Conservation (phyloP, 164 flowering plant species). For the Chimonanthus salicifolius region DNA sequence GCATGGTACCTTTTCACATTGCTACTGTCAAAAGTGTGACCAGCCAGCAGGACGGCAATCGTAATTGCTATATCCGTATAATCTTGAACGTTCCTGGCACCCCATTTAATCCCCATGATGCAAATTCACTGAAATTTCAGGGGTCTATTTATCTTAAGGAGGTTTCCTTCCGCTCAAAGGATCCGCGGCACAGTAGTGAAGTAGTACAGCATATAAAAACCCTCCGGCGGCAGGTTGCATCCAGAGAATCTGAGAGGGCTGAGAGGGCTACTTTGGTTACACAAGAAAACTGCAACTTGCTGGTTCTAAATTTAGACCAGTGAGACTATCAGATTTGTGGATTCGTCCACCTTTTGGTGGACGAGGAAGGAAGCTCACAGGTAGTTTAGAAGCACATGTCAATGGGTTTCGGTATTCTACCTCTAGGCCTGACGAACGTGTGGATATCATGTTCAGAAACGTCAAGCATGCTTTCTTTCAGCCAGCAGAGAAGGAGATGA, state of each 20-base stretch:
- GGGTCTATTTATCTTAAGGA: constrained; percentile 72
- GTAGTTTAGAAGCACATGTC: constrained; percentile 62
- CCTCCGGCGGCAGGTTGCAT: constrained; percentile 59
- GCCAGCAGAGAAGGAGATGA: constrained; percentile 83
- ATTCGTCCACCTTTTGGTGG: constrained; percentile 74
- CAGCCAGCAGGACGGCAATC: constrained; percentile 52
- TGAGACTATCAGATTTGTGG: constrained; percentile 61
- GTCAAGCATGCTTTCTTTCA: constrained; percentile 85
- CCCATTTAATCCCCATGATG: constrained; percentile 58
- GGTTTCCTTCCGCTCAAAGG: constrained; percentile 80
- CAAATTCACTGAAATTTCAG: constrained; percentile 47
- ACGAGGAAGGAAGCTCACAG: constrained; percentile 62
- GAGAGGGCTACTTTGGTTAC: constrained; percentile 85
- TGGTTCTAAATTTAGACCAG: constrained; percentile 52
- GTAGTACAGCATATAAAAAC: constrained; percentile 68
- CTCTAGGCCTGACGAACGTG: constrained; percentile 58
- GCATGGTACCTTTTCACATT: constrained; percentile 80
- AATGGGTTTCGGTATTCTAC: constrained; percentile 80
- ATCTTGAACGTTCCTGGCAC: constrained; percentile 81
- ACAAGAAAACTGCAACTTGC: constrained; percentile 70
- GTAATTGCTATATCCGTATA: constrained; percentile 64
- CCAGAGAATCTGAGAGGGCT: constrained; percentile 82
- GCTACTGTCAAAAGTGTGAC: constrained; percentile 62
- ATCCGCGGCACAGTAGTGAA: constrained; percentile 75
- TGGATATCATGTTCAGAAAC: constrained; percentile 65